These are phyloP conservation scores for Trichosporon sp. DNA, from an alignment of 1,284 basidiomycete genomes.

Conservation along the genomic window DNA sequence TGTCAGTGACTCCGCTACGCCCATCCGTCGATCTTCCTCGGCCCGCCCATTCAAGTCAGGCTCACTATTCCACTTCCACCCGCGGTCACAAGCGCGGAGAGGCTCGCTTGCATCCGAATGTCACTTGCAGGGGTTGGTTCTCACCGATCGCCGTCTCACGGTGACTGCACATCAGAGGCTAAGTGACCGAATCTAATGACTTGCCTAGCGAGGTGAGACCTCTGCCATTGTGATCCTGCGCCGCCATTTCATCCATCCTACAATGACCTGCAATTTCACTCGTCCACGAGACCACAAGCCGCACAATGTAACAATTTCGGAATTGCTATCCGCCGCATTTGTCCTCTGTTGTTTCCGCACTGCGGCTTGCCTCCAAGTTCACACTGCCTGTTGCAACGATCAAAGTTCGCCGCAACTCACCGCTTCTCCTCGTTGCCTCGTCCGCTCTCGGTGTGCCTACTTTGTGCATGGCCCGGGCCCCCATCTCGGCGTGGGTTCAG, in stretches of 20 bases:
- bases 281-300: too few relatives aligned
- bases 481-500: neutral
- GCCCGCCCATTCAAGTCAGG: too few relatives aligned
- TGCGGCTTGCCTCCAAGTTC: too few relatives aligned
- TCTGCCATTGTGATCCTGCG: neutral
- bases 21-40: too few relatives aligned
- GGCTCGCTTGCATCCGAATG: neutral
- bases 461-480: neutral
- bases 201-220: too few relatives aligned
- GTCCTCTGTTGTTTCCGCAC: neutral
- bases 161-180: too few relatives aligned
- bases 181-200: too few relatives aligned
- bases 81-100: neutral
- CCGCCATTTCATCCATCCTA: neutral
- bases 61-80: neutral
- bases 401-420: neutral
- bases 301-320: neutral
- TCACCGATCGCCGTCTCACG: neutral
- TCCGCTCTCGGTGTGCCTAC: neutral
- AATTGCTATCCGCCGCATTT: neutral
- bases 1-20: too few relatives aligned
- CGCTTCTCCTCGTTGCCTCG: neutral
- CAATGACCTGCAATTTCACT: neutral
- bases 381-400: too few relatives aligned
- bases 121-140: neutral